Conservation (phyloP, 2,329 filamentous ascomycete genomes). For the Aspergillus calidoustus region DNA sequence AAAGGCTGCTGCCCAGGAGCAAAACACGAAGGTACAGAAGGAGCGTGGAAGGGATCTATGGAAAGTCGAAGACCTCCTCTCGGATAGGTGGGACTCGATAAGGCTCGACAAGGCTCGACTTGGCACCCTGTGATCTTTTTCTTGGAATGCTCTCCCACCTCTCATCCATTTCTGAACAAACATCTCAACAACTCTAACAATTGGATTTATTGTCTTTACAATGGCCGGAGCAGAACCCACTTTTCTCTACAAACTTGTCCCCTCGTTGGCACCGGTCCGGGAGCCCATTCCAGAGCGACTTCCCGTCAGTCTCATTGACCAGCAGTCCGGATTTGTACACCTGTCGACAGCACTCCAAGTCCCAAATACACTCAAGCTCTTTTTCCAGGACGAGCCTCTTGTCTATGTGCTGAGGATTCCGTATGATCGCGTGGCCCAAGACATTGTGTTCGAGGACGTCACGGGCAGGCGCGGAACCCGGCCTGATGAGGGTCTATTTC, state of each 20-base stretch:
- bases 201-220: not conserved
- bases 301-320: constrained; percentile 43
- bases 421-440: constrained; percentile 32
- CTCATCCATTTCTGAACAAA: not conserved
- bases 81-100: not conserved
- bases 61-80: not conserved
- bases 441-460: constrained; percentile 45
- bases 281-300: constrained; percentile 43
- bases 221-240: constrained; percentile 33
- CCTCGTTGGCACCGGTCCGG: constrained; percentile 39
- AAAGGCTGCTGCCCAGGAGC: no score
- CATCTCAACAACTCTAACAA: not conserved
- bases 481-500: constrained; percentile 45
- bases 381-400: constrained; percentile 43
- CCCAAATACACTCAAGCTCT: constrained; percentile 43
- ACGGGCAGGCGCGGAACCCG: constrained; percentile 43
- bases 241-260: constrained; percentile 46
- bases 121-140: not conserved
- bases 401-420: constrained; percentile 45
- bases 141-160: not conserved
- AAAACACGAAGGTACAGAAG: no score
- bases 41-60: no score
- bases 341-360: constrained; percentile 44
- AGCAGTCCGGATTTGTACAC: constrained; percentile 43
- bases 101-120: not conserved